Conservation (phyloP, 768 basidiomycete genomes). For the Tylopilus subfusipes region DNA sequence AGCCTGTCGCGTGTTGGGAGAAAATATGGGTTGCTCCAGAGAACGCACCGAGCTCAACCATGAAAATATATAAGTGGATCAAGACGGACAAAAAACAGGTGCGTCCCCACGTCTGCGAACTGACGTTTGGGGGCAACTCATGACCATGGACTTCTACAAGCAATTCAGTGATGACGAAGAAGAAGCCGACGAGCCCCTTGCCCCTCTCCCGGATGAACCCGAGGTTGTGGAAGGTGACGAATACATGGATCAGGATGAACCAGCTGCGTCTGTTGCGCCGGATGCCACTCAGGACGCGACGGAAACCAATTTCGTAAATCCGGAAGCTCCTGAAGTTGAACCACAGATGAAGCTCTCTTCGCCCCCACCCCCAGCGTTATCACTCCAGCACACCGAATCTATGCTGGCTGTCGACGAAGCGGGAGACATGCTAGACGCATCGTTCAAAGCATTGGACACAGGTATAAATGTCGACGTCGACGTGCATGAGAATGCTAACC, state of each 20-base stretch:
- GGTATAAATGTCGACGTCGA: constrained; percentile 42
- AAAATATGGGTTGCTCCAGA: constrained; percentile 67
- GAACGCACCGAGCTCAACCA: constrained; percentile 49
- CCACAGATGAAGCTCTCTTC: constrained; percentile 59
- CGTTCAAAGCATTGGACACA: constrained; percentile 53
- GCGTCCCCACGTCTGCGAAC: constrained; percentile 17
- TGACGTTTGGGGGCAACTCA: not conserved
- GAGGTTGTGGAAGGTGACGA: constrained; percentile 75
- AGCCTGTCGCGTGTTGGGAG: constrained; percentile 86
- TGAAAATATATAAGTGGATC: constrained; percentile 75
- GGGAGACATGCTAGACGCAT: constrained; percentile 47
- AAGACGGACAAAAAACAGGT: constrained; percentile 79
- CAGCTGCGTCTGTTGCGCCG: constrained; percentile 37
- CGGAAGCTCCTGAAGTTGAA: constrained; percentile 46
- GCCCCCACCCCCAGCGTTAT: constrained; percentile 64
- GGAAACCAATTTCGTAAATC: constrained; percentile 30
- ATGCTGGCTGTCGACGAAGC: constrained; percentile 37
- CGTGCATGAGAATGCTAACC: constrained; percentile 31
- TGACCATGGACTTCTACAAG: constrained; percentile 36
- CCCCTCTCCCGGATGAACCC: constrained; percentile 72
- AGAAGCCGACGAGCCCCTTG: constrained; percentile 74
- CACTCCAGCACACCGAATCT: constrained; percentile 45
- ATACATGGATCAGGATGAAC: constrained; percentile 70
- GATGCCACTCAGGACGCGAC: constrained; percentile 39
- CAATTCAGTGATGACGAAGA: constrained; percentile 88